Base-by-base conservation (phyloP, 1,284 basidiomycete species). In the Ceratobasidium papillatum region DNA sequence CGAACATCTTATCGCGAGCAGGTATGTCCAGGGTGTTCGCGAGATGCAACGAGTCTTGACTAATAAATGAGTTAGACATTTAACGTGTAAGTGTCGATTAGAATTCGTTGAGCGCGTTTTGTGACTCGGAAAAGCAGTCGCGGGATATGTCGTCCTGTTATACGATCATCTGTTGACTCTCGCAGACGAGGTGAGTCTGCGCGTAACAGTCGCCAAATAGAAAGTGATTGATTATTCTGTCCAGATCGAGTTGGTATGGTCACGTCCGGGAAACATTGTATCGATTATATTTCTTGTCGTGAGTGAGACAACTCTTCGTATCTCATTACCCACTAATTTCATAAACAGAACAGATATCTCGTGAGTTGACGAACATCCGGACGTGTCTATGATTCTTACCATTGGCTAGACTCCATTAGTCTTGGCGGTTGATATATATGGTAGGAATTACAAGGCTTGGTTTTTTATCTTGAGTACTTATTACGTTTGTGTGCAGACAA, bases 121-220 rank as follows among this genome's bases (percentile, higher is more conserved):
- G 43, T 19, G 41, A 19, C 2, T 32, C 14, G 36, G 19, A 2
- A 11, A 1, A 17, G 34, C n/a, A 76, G 75, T 62, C 32, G 72
- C 68, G 7, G 75, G 75, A 41, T 76, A 52, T 63, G 72, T 74
- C 4, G 38, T 74, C 1, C 25, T 76, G 36, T 34, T 72, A 7
- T 72, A 72, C 56, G 69, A 72, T 34, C 69, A 72, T 38, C 19
- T 72, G 8, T n/a, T 72, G 32, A 72, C 69, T 12, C 38, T 72
- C 25, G 54, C 7, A 7, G 69, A 72, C 36, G 69, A 72, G 69
- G 69, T 72, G 25, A n/a, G 69, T 11, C 27, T 14, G 34, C n/a
- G n/a, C 3, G 9, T 32, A 30, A 25, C 22, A 2, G 14, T 9
- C 8, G 36, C 43, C 8, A 11, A 4, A 22, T 38, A 14, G 9